Conservation (phyloP, 176 grass and related monocot genomes). For the Lolium rigidum region DNA sequence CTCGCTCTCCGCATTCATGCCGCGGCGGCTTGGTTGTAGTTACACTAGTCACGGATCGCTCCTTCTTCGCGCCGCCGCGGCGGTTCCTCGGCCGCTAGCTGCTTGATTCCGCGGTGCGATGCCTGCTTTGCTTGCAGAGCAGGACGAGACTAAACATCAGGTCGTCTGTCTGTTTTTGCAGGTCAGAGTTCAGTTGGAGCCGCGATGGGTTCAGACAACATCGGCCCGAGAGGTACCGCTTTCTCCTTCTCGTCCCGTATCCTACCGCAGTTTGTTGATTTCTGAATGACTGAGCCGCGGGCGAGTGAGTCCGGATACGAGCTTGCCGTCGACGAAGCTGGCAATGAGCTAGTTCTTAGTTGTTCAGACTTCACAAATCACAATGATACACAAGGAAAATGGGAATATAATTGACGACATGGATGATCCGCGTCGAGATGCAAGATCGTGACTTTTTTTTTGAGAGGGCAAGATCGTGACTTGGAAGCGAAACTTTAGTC, state of each 20-base stretch:
- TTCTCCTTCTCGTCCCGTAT: not conserved
- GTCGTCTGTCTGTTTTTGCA: not conserved
- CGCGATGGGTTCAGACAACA: conserved; percentile 44
- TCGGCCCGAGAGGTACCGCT: conserved; percentile 39
- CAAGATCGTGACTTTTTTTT: not conserved
- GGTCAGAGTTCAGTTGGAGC: not conserved
- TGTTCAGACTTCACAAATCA: not conserved
- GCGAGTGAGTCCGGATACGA: not conserved
- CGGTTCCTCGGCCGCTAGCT: too few relatives aligned
- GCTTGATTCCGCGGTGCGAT: not conserved
- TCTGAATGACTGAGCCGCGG: not conserved
- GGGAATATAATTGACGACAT: not conserved
- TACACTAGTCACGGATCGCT: too few relatives aligned
- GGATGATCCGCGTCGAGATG: not conserved
- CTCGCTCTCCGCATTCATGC: not conserved
- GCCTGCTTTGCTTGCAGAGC: not conserved
- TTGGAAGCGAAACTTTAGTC: not conserved
- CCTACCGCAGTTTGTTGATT: not conserved
- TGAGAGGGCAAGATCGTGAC: not conserved
- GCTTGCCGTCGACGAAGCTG: not conserved
- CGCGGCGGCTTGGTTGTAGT: too few relatives aligned
- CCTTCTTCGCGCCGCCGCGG: too few relatives aligned
- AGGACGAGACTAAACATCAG: too few relatives aligned
- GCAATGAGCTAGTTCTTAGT: not conserved
- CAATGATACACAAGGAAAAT: not conserved